Evolutionary conservation across 1,139 yeast species (phyloP), one percentile per base, ranked within the genome.

Genomic region (Torulaspora globosa): DNA sequence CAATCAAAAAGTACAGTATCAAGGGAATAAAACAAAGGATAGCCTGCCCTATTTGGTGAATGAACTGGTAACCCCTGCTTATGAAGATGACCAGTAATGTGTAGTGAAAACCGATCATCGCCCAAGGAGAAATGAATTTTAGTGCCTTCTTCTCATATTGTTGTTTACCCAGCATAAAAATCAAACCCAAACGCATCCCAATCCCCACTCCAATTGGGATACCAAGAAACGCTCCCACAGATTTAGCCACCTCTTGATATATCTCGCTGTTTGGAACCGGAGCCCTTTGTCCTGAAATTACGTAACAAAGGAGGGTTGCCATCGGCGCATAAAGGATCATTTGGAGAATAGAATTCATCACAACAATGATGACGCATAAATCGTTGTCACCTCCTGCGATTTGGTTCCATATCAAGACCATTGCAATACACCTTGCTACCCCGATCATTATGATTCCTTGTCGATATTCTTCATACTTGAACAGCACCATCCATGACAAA

Each of bases 401-500:
- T 19, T 75, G 73, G 56, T 76, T 79, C 84, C 84, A 79, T n/a
- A 79, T 61, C 39, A 79, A 62, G 0, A 79, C 82, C 84, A 79
- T 79, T 24, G 84, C 84, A 53, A 79, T 78, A 58, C 84, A 79
- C 48, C 84, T 60, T 2, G 82, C 84, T 36, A 76, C 54, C 1
- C 84, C 84, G 39, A 79, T 77, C 74, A 79, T 71, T 34, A 79
- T 76, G 5, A 79, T 68, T 0, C 84, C 84, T 29, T 66, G 66
- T 43, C 84, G 66, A 45, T 74, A 74, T 47, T 76, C 83, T 5
- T 64, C 65, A 44, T 70, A 58, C 48, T 78, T 76, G 43, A 76
- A 76, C 43, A 79, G 57, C 0, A 72, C 70, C 31, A 75, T 62
- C 84, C 84, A 79, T 0, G 80, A 75, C 15, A 79, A 65, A 0